Base-by-base conservation (phyloP, 768 basidiomycete species). In the Neoboletus brunneissimus region DNA sequence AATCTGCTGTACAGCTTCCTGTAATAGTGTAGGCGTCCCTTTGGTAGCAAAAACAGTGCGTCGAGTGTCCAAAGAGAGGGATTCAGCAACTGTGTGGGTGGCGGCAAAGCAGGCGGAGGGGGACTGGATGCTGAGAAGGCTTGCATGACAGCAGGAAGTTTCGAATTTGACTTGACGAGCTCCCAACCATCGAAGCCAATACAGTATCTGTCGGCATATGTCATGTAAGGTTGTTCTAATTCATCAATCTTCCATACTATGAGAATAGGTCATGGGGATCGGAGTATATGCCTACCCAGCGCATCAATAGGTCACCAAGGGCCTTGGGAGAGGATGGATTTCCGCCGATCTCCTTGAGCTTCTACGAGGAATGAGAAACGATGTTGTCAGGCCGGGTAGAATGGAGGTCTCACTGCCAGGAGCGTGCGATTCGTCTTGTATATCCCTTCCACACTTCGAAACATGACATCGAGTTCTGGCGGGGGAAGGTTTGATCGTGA, bases 401-500 rank as follows among this genome's bases (percentile, higher is more conserved):
- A 44, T 4, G 18, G 3, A 23, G 38, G 31, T 50, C 63, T 53
- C 58, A 95, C 94, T 46, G 80, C 76, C 53, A 92, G 81, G 57
- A 99, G 80, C 1, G 79, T 73, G 54, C 94, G 85, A 75, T 94
- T 98, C 22, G 92, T 89, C 72, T 93, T 90, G 78, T 94, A 99
- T 20, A 98, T 85, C 23, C 81, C 82, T 73, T 99, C 97, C 50
- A 98, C 85, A 62, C 88, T 87, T 60, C 97, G 81, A 74, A 99
- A 99, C 91, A 98, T 96, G 51, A 80, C 73, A 72, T 99, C 97
- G 31, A 99, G 80, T 61, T 91, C 88, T 9, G 83, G 83, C 16
- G 97, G 97, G 18, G 97, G 97, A 38, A 99, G 86, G 71, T 98
- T 98, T 40, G 86, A 83, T 41, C 94, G 79, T 11, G 95, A 97